Percentiles rank a stretch among this genome's conserved stretches.
phyloP scores from a whole-genome alignment of 495 filamentous ascomycete species.

The Penicillium verhagenii region DNA sequence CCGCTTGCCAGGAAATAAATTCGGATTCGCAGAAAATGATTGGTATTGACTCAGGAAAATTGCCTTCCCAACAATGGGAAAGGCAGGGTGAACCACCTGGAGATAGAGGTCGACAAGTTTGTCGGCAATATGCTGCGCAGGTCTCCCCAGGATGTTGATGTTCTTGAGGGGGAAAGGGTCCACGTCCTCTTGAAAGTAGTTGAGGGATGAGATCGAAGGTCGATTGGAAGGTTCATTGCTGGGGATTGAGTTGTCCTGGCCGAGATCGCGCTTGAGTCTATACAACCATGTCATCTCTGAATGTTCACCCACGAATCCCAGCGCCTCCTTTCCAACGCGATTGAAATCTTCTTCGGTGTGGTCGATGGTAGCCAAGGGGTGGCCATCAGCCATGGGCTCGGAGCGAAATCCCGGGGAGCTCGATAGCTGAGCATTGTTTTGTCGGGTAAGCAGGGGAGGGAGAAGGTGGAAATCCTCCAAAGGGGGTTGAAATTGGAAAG shows the following conservation, averaged over 20 bases:
- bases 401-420: not conserved
- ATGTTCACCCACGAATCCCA: constrained; percentile 62
- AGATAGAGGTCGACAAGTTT: constrained; percentile 56
- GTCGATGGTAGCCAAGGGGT: constrained; percentile 51
- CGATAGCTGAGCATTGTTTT: constrained; percentile 1
- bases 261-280: constrained; percentile 40
- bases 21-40: constrained; percentile 34
- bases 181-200: constrained; percentile 59
- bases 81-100: constrained; percentile 52
- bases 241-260: constrained; percentile 17
- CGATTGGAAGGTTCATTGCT: constrained; percentile 21
- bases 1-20: constrained; percentile 38
- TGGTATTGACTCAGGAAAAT: constrained; percentile 44
- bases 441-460: not conserved
- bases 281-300: constrained; percentile 64
- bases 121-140: constrained; percentile 51
- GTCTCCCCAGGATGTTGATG: constrained; percentile 49
- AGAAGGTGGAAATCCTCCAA: not conserved
- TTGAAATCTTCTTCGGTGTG: constrained; percentile 59
- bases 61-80: constrained; percentile 57
- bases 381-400: constrained; percentile 26
- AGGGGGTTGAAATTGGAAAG: not conserved
- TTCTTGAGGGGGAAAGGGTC: constrained; percentile 39
- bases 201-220: constrained; percentile 37
- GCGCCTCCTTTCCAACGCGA: constrained; percentile 48